Evolutionary conservation across 495 filamentous ascomycete species (phyloP).

Genomic region (Hamigera avellanea): DNA sequence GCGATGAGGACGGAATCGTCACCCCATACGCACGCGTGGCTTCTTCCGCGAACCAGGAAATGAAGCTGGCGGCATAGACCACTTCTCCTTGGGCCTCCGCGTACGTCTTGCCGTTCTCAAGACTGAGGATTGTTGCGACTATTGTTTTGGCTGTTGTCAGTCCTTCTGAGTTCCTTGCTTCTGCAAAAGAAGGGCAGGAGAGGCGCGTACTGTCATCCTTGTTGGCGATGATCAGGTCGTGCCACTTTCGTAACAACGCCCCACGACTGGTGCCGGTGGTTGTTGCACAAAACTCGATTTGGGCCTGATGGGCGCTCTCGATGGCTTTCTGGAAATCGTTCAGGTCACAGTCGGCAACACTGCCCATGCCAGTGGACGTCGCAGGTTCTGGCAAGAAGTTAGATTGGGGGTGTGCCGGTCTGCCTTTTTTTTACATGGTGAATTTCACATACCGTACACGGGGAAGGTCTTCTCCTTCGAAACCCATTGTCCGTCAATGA

Average conservation of each 20-base stretch:
- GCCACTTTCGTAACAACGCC: constrained; percentile 22
- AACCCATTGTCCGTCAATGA: too few relatives aligned
- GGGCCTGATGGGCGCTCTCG: constrained; percentile 52
- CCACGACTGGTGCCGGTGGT: constrained; percentile 60
- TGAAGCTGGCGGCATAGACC: constrained; percentile 63
- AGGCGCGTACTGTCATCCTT: constrained; percentile 63
- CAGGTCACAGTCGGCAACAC: neutral
- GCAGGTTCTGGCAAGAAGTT: neutral
- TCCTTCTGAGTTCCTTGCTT: too few relatives aligned
- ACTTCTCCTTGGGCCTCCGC: constrained; percentile 66
- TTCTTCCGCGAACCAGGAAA: constrained; percentile 76
- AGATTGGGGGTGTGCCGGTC: too few relatives aligned
- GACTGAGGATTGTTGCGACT: too few relatives aligned
- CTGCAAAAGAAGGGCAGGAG: too few relatives aligned
- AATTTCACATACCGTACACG: too few relatives aligned
- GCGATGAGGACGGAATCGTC: constrained; percentile 42
- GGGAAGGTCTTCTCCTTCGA: too few relatives aligned
- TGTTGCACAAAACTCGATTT: constrained; percentile 53
- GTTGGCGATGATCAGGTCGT: constrained; percentile 60
- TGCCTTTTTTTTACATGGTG: too few relatives aligned
- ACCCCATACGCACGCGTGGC: constrained; percentile 62
- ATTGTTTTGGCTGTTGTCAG: constrained; percentile 45
- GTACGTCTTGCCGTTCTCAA: constrained; percentile 69
- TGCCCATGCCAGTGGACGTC: neutral
- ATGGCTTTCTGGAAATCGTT: constrained; percentile 56